Conservation (phyloP, 306 rosid genomes). For the Gynostemma pentaphyllum region DNA sequence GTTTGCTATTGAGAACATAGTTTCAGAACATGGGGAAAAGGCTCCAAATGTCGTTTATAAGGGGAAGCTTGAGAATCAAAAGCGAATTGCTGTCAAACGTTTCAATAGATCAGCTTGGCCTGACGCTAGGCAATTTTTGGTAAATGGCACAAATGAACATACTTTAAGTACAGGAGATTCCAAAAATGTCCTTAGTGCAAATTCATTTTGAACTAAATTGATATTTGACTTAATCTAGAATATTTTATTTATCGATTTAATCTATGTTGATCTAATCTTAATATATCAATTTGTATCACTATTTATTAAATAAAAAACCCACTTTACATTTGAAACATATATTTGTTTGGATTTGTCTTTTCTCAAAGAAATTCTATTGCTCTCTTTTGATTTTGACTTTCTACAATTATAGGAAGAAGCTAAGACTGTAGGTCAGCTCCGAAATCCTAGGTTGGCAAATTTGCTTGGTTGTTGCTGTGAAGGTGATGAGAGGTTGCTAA, state of each 20-base stretch:
- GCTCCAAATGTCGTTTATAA: constrained; percentile 95
- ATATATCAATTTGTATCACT: neutral
- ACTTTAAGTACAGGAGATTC: too few relatives aligned
- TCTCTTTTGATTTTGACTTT: constrained; percentile 1
- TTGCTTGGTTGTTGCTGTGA: constrained; percentile 91
- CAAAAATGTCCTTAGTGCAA: too few relatives aligned
- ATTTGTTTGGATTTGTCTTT: neutral
- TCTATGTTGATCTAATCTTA: too few relatives aligned
- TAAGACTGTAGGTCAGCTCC: constrained; percentile 77
- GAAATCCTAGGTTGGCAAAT: constrained; percentile 73
- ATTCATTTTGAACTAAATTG: too few relatives aligned
- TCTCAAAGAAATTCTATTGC: neutral
- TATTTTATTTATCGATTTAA: too few relatives aligned
- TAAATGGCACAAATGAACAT: constrained; percentile 12
- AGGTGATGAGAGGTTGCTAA: constrained; percentile 86
- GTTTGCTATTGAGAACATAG: constrained; percentile 76
- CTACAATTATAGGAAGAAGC: constrained; percentile 69
- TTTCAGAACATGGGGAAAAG: constrained; percentile 96
- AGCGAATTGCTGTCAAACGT: constrained; percentile 83
- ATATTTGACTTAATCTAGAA: too few relatives aligned
- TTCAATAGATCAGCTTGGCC: constrained; percentile 98
- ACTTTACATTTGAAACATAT: neutral
- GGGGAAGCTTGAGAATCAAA: constrained; percentile 82
- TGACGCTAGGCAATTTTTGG: constrained; percentile 82
- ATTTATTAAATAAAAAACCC: neutral